Base-by-base conservation (phyloP, 2,329 filamentous ascomycete genomes). In the Berkeleyomyces rouxiae region DNA sequence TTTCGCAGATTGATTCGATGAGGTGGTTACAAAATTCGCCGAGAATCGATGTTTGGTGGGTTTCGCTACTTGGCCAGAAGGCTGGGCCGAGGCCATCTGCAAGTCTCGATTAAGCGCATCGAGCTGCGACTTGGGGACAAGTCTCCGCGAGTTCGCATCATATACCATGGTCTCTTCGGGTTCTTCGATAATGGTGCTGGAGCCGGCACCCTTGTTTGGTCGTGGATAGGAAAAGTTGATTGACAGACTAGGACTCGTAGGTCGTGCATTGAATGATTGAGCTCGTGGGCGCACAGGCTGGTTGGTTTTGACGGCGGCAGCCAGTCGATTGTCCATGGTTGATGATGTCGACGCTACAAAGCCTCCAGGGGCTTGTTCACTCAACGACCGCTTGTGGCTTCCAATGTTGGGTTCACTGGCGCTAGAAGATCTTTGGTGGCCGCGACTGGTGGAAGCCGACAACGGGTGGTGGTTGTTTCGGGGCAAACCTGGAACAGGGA, bases 111-210 rank as follows among this genome's bases (percentile, higher is more conserved):
- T 51, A 31, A 62, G 44, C 31, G 62, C 65, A 23, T 63, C 46
- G 10, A 65, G 58, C 42, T 64, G 51, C 9, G 62, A 64, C 39
- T 72, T 77, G 2, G 79, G 76, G 3, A 85, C 75, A 76, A 85
- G 83, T 64, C 83, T 79, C 67, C 83, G 77, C 13, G 83, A 84
- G 67, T 85, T 85, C n/a, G 82, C 76, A 66, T 85, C 83, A 67
- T 84, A 83, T 57, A 86, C 79, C 70, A 87, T 67, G 40, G 74
- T 70, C 66, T 77, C 68, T 49, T 77, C 73, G 49, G 74, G 39
- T 49, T 60, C 57, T 51, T 67, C 11, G 71, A 70, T 49, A 71
- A 71, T 31, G 69, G 66, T 5, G 73, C 70, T 16, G 75, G 74
- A 3, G 76, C 77, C 33, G 74, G 74, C 39, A 74, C 68, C 58